phyloP scores from a whole-genome alignment of 441 rosid genomes.

The Raphanus hybrid region DNA sequence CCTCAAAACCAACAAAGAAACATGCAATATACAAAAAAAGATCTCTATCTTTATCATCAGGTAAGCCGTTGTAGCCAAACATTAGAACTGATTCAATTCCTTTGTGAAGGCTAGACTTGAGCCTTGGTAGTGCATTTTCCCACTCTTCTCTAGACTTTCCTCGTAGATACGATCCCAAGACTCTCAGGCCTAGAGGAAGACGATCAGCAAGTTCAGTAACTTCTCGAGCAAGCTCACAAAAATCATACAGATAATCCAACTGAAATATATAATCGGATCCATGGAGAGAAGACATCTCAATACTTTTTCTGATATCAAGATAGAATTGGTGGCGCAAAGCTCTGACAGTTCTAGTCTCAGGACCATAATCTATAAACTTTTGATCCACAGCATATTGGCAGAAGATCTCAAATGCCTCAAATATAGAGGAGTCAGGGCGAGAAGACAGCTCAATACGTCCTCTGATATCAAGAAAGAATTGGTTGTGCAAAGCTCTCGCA shows the following conservation, averaged over 20 bases:
- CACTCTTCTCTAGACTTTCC: conserved; percentile 8
- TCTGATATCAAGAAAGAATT: not conserved
- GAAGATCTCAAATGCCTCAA: too few species aligned
- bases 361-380: too few species aligned
- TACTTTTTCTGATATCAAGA: too few species aligned
- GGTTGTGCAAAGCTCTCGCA: too few species aligned
- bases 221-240: not conserved
- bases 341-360: too few species aligned
- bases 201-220: conserved; percentile 13
- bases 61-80: conserved; percentile 44
- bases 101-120: not conserved
- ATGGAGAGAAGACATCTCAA: not conserved
- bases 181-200: conserved; percentile 39
- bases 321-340: too few species aligned
- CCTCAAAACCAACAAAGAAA: conserved; percentile 12
- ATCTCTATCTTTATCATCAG: conserved; percentile 17
- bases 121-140: conserved; percentile 19
- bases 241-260: not conserved
- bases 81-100: conserved; percentile 16
- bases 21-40: conserved; percentile 47
- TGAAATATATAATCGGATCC: not conserved
- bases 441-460: too few species aligned
- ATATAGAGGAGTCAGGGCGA: too few species aligned
- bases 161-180: conserved; percentile 35
- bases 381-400: too few species aligned